These are phyloP conservation scores for Leptodermis oblonga DNA, from an alignment of 257 asterid species.

Conservation along the genomic window DNA sequence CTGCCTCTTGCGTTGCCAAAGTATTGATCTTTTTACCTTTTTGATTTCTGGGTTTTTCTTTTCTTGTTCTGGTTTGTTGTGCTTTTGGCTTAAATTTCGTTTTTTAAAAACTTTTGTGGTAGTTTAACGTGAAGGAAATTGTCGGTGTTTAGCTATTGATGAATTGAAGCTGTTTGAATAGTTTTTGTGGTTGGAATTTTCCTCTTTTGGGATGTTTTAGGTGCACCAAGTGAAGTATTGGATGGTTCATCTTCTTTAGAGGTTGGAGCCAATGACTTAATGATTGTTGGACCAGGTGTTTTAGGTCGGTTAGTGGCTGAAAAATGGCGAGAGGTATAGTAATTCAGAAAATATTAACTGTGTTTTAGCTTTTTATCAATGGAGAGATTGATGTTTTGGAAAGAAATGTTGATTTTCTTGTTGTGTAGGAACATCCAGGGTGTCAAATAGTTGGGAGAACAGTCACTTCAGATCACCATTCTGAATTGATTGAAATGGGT, in stretches of 20 bases:
- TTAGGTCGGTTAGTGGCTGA: conserved; percentile 90
- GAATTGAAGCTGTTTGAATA: not conserved
- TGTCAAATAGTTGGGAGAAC: conserved; percentile 82
- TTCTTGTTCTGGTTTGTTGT: not conserved
- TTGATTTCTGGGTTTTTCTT: not conserved
- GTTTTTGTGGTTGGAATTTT: not conserved
- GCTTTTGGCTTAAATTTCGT: not conserved
- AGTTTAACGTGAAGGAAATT: no score
- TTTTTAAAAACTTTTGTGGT: not conserved
- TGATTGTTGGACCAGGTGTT: conserved; percentile 97
- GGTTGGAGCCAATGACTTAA: conserved; percentile 69
- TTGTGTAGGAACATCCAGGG: conserved; percentile 68
- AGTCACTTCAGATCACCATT: conserved; percentile 70
- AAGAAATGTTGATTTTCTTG: not conserved
- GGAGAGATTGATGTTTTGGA: not conserved
- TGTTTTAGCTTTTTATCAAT: not conserved
- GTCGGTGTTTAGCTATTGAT: not conserved
- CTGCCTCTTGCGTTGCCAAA: not conserved
- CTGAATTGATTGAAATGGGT: conserved; percentile 70
- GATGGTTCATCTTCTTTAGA: conserved; percentile 45
- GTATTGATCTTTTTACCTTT: not conserved
- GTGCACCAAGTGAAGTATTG: conserved; percentile 39
- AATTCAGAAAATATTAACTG: not conserved
- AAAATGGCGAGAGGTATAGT: conserved; percentile 79
- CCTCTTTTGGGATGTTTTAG: conserved; percentile 33